Percentiles rank a stretch among this genome's conserved stretches.
Conservation (phyloP, 768 basidiomycete genomes). For the Kondoa malvinella region DNA sequence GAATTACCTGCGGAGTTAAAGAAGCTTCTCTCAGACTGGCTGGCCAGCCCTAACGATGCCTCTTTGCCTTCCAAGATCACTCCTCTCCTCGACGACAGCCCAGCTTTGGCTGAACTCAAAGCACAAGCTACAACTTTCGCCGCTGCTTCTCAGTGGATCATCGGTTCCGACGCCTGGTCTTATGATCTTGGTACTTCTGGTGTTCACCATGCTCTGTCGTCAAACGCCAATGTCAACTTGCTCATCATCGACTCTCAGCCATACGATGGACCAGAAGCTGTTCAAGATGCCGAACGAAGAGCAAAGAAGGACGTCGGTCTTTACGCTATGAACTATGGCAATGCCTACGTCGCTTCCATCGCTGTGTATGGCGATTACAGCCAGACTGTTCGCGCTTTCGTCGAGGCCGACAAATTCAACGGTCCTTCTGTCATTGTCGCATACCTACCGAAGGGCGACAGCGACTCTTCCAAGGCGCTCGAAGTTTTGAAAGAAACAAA, state of each 20-base stretch:
- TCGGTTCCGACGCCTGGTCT: slow-evolving; percentile 95
- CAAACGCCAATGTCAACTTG: slow-evolving; percentile 79
- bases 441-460: slow-evolving; percentile 67
- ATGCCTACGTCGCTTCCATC: slow-evolving; percentile 85
- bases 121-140: neutral
- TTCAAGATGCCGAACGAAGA: slow-evolving; percentile 57
- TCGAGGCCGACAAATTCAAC: slow-evolving; percentile 74
- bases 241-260: slow-evolving; percentile 85
- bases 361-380: slow-evolving; percentile 92
- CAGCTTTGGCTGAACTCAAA: neutral
- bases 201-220: slow-evolving; percentile 82
- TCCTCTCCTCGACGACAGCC: neutral
- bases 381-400: slow-evolving; percentile 75
- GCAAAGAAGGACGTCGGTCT: slow-evolving; percentile 86
- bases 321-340: slow-evolving; percentile 96
- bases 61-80: neutral
- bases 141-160: slow-evolving; percentile 74
- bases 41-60: slow-evolving; percentile 54
- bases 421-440: slow-evolving; percentile 87
- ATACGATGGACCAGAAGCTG: slow-evolving; percentile 41
- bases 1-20: slow-evolving; percentile 20
- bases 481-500: slow-evolving; percentile 95
- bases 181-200: slow-evolving; percentile 92
- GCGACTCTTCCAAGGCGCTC: slow-evolving; percentile 59
- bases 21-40: slow-evolving; percentile 52